A percentile compares a stretch with the other conserved stretches of the same genome.
Evolutionary conservation across 1,139 yeast genomes (phyloP).

Genomic region (Suhomyces bokatorum): DNA sequence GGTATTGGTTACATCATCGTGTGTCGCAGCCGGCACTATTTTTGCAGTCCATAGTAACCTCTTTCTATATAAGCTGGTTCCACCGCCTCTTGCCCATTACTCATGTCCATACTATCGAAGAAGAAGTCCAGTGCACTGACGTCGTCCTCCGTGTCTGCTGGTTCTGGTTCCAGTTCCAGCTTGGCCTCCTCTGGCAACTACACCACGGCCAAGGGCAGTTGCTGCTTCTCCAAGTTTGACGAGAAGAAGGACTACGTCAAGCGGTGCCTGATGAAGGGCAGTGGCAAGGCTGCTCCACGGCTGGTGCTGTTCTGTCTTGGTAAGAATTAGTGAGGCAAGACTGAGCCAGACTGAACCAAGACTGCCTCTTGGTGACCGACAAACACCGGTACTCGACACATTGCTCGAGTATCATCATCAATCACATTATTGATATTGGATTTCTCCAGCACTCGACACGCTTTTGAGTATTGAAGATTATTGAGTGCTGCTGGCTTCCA

Average conservation of each 20-base stretch:
- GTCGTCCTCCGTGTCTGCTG: slow-evolving; percentile 11
- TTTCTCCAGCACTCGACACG: too few species aligned
- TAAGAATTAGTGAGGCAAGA: too few species aligned
- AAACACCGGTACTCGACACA: too few species aligned
- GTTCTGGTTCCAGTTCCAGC: slow-evolving; percentile 1
- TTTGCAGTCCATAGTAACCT: slow-evolving; percentile 3
- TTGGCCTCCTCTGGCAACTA: slow-evolving; percentile 9
- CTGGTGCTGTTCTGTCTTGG: slow-evolving; percentile 44
- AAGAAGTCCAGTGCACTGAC: slow-evolving; percentile 13
- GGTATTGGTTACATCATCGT: slow-evolving; percentile 15
- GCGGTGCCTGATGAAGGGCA: slow-evolving; percentile 36
- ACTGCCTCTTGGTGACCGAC: too few species aligned
- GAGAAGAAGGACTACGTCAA: slow-evolving; percentile 48
- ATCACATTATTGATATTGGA: too few species aligned
- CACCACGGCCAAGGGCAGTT: slow-evolving; percentile 11
- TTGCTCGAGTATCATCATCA: too few species aligned
- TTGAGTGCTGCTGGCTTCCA: too few species aligned
- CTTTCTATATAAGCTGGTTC: background rate
- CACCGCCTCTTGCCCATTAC: background rate
- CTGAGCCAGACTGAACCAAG: slow-evolving; percentile 2
- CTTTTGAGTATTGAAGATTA: too few species aligned
- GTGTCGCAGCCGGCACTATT: slow-evolving; percentile 5
- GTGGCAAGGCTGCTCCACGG: slow-evolving; percentile 25
- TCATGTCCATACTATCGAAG: slow-evolving; percentile 15
- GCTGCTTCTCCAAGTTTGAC: slow-evolving; percentile 35